These are phyloP conservation scores for Globisporangium uncinulatum DNA, from an alignment of 352 stramenopile species.

Conservation along the genomic window DNA sequence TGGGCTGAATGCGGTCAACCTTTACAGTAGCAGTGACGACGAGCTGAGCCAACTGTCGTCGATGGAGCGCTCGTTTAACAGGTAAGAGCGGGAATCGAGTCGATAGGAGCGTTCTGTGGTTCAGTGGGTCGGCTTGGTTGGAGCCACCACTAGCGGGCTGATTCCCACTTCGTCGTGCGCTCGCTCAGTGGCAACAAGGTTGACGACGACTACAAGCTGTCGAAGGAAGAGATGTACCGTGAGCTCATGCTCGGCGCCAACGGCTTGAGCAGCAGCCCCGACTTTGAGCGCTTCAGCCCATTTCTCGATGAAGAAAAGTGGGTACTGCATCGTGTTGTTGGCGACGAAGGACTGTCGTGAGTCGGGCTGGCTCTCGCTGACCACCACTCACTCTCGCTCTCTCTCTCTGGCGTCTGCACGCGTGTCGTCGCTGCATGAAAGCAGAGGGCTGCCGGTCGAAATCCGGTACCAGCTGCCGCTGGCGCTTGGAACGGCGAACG, in stretches of 20 bases:
- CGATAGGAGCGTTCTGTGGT: too few species aligned
- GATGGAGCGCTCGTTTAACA: slow-evolving; percentile 51
- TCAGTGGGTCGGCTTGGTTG: too few species aligned
- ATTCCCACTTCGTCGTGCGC: not conserved
- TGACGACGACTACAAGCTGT: slow-evolving; percentile 45
- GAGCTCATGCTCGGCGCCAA: slow-evolving; percentile 52
- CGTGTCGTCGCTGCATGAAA: slow-evolving; percentile 3
- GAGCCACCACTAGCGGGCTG: too few species aligned
- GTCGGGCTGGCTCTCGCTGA: too few species aligned
- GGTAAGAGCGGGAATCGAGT: slow-evolving; percentile 20
- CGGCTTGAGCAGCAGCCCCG: slow-evolving; percentile 59
- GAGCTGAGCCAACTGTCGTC: slow-evolving; percentile 69
- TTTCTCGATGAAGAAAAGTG: slow-evolving; percentile 63
- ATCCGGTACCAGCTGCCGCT: slow-evolving; percentile 80
- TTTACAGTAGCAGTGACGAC: slow-evolving; percentile 64
- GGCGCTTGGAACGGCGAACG: slow-evolving; percentile 66
- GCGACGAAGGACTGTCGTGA: too few species aligned
- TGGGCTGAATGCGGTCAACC: not conserved
- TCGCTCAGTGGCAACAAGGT: slow-evolving; percentile 29
- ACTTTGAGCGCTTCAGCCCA: slow-evolving; percentile 64
- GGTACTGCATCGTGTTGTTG: not conserved
- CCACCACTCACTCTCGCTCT: too few species aligned
- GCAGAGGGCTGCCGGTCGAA: slow-evolving; percentile 65
- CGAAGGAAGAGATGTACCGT: slow-evolving; percentile 60
- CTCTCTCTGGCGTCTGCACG: not conserved